A percentile compares a stretch with the other conserved stretches of the same genome.
phyloP scores from a whole-genome alignment of 176 grass and related monocot genomes.

The Carex littledalei region DNA sequence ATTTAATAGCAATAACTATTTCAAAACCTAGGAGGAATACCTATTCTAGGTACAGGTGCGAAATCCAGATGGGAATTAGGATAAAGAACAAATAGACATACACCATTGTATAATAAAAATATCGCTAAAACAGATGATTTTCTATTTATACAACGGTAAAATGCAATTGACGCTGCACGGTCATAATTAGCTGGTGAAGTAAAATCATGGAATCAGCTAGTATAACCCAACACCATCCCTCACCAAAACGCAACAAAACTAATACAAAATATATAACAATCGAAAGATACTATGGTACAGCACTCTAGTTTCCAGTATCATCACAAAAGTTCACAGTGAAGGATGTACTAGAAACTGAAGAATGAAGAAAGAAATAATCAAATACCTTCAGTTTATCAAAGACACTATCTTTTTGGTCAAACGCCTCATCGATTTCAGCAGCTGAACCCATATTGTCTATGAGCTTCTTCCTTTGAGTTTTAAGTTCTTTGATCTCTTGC shows the following conservation, averaged over 20 bases:
- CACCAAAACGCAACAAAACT: not conserved
- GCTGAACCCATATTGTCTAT: conserved; percentile 52
- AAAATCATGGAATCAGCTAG: not conserved
- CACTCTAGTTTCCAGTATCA: not conserved
- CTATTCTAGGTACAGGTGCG: not conserved
- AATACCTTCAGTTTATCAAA: conserved; percentile 69
- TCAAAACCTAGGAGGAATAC: not conserved
- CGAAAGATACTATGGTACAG: not conserved
- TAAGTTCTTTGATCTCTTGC: conserved; percentile 87
- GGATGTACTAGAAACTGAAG: not conserved
- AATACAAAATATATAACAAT: not conserved
- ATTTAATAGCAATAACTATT: conserved; percentile 23
- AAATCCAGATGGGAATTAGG: not conserved
- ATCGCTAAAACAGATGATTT: not conserved
- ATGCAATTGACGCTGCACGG: not conserved
- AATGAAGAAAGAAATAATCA: not conserved
- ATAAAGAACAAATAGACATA: not conserved
- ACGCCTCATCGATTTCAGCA: conserved; percentile 67
- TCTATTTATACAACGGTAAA: not conserved
- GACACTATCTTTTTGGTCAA: conserved; percentile 73
- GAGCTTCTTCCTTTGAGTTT: conserved; percentile 60
- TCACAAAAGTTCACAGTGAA: not conserved
- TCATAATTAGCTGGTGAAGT: not conserved
- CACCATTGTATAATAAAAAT: not conserved
- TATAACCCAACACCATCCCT: not conserved